phyloP scores from a whole-genome alignment of 2,329 filamentous ascomycete genomes.

The Talaromyces funiculosus region DNA sequence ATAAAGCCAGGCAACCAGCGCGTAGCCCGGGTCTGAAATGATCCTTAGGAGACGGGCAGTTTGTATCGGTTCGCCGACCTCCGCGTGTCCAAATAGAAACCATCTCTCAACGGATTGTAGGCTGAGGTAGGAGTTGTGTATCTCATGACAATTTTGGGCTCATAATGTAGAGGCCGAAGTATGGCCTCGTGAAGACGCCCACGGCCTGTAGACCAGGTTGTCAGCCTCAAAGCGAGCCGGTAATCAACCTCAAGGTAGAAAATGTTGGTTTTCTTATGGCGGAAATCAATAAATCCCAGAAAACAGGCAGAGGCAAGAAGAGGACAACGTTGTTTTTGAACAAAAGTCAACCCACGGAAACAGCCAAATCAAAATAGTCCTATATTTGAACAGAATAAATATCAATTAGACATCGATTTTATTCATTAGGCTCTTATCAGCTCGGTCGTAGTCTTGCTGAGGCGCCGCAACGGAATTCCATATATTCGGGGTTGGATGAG shows the following conservation, averaged over 20 bases:
- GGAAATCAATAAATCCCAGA: background rate
- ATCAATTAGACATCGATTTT: background rate
- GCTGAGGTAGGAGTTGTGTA: background rate
- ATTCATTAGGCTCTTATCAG: slow-evolving; percentile 2
- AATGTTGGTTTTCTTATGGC: background rate
- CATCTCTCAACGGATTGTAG: background rate
- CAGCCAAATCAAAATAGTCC: background rate
- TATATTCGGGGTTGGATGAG: background rate
- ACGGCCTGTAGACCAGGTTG: background rate
- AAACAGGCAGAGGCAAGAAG: background rate
- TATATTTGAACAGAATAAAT: background rate
- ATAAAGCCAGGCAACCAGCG: background rate
- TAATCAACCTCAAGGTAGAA: background rate
- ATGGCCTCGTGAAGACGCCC: background rate
- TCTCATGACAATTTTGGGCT: background rate
- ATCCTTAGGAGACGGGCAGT: background rate
- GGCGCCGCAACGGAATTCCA: background rate
- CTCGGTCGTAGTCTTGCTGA: background rate
- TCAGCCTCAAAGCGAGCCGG: background rate
- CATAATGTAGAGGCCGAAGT: background rate
- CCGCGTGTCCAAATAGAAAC: background rate
- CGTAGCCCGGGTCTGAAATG: background rate
- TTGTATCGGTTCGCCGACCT: background rate
- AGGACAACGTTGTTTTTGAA: background rate
- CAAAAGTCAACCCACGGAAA: background rate